phyloP scores from a whole-genome alignment of 2,329 filamentous ascomycete genomes.

The Fusarium sp. region DNA sequence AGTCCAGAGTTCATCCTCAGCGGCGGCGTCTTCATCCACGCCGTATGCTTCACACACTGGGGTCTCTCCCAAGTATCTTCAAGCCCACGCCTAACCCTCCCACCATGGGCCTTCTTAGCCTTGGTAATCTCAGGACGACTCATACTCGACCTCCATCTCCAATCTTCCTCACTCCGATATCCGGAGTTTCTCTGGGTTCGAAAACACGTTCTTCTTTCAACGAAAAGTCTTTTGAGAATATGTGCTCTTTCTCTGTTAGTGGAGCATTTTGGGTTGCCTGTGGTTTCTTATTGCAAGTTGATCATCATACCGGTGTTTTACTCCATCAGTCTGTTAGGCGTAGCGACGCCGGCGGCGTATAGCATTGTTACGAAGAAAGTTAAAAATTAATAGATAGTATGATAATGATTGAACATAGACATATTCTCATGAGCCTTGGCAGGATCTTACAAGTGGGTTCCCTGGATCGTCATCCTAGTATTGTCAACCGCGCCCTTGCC shows the following conservation, averaged over 20 bases:
- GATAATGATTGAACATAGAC: neutral
- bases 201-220: neutral
- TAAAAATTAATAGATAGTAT: neutral
- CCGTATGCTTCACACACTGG: conserved; percentile 4
- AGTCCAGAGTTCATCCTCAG: conserved; percentile 1
- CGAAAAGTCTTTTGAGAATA: neutral
- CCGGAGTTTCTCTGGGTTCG: neutral
- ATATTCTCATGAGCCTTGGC: neutral
- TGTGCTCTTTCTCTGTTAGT: neutral
- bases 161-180: neutral
- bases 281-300: neutral
- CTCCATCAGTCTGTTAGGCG: neutral
- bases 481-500: neutral
- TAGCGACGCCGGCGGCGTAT: neutral
- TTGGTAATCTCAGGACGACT: neutral
- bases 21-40: neutral
- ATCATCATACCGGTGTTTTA: neutral
- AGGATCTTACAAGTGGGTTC: neutral
- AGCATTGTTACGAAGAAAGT: neutral
- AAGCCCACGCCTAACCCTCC: neutral
- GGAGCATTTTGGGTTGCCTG: neutral
- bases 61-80: neutral
- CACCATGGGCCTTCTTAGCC: neutral
- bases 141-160: neutral
- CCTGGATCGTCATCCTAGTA: neutral